These are phyloP conservation scores for Colletotrichum sp. DNA, from an alignment of 2,329 filamentous ascomycete species.

Conservation along the genomic window DNA sequence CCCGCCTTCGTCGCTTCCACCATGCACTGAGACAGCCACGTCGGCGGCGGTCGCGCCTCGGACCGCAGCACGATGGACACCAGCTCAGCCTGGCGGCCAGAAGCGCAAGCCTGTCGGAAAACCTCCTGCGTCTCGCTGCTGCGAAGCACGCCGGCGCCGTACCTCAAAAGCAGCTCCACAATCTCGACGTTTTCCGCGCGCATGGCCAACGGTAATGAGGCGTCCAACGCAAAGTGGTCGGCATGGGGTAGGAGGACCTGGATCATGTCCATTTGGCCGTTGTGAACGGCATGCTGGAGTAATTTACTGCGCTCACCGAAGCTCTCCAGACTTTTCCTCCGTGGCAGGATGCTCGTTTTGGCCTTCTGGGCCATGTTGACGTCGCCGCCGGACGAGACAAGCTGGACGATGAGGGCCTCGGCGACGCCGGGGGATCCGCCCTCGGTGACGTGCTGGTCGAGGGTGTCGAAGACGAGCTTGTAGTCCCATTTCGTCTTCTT, in stretches of 20 bases:
- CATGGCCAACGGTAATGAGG: slow-evolving; percentile 54
- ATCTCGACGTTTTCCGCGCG: slow-evolving; percentile 46
- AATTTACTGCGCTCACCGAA: slow-evolving; percentile 54
- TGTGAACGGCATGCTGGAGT: slow-evolving; percentile 55
- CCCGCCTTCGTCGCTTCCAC: slow-evolving; percentile 55
- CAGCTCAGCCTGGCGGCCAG: slow-evolving; percentile 50
- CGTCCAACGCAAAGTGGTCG: slow-evolving; percentile 55
- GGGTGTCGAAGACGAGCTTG: slow-evolving; percentile 56
- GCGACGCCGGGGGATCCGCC: slow-evolving; percentile 58
- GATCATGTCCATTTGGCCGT: slow-evolving; percentile 56
- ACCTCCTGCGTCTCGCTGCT: slow-evolving; percentile 55
- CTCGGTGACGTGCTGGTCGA: slow-evolving; percentile 54
- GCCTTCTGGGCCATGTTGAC: slow-evolving; percentile 52
- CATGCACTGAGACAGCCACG: slow-evolving; percentile 54
- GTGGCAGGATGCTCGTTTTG: slow-evolving; percentile 51
- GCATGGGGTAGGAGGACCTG: slow-evolving; percentile 59
- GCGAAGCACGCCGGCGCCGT: slow-evolving; percentile 45
- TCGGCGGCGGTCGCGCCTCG: slow-evolving; percentile 47
- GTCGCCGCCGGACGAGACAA: slow-evolving; percentile 55
- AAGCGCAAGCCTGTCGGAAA: slow-evolving; percentile 55
- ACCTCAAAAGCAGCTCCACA: slow-evolving; percentile 52
- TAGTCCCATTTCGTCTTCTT: slow-evolving; percentile 58
- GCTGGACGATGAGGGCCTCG: slow-evolving; percentile 58
- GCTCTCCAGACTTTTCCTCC: slow-evolving; percentile 55
- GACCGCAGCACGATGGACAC: slow-evolving; percentile 55